Evolutionary conservation across 1,284 basidiomycete genomes (phyloP).

Genomic region (Puccinia coronata): DNA sequence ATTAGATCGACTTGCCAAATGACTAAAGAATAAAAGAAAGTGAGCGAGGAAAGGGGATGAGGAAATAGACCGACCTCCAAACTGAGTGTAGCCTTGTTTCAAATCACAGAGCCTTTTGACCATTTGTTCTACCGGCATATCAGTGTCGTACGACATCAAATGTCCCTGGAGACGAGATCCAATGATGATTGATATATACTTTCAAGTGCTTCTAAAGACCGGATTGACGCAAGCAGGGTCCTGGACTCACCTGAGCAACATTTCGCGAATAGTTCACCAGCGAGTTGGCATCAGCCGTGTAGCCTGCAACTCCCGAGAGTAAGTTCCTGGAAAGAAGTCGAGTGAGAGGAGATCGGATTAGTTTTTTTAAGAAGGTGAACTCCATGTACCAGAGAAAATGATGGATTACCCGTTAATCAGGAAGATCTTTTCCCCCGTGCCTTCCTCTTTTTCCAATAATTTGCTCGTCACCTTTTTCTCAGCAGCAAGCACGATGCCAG

Average conservation of each 20-base stretch:
- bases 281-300: conserved; percentile 96
- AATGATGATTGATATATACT: not conserved
- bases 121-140: conserved; percentile 95
- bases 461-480: conserved; percentile 99
- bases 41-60: not conserved
- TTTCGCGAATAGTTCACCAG: conserved; percentile 91
- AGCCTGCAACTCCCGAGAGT: conserved; percentile 88
- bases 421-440: conserved; percentile 97
- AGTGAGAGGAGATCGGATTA: not conserved
- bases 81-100: conserved; percentile 99
- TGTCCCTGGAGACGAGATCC: conserved; percentile 62
- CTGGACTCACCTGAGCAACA: conserved; percentile 69
- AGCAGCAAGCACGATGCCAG: conserved; percentile 91
- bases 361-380: too few species aligned
- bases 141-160: conserved; percentile 87
- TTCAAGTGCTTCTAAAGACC: not conserved
- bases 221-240: not conserved
- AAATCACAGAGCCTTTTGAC: conserved; percentile 92
- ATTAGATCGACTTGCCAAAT: conserved; percentile 3
- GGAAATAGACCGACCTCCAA: conserved; percentile 73
- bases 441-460: conserved; percentile 89
- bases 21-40: conserved; percentile 11
- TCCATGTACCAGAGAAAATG: not conserved
- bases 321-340: conserved; percentile 82
- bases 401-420: conserved; percentile 74